phyloP scores from a whole-genome alignment of 1,284 basidiomycete species.

The Peniophora sp. region DNA sequence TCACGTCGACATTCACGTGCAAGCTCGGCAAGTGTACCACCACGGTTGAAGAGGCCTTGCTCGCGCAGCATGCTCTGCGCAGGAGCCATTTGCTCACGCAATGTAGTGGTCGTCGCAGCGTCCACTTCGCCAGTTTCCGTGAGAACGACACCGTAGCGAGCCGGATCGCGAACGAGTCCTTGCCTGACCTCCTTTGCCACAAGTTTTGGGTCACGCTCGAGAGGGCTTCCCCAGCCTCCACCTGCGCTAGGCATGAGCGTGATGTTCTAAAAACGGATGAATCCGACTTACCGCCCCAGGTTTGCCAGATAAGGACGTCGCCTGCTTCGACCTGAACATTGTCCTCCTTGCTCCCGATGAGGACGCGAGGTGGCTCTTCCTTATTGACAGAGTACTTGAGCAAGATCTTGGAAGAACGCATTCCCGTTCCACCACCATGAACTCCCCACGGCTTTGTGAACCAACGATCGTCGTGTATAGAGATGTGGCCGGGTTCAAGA shows the following conservation, averaged over 20 bases:
- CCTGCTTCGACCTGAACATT: constrained; percentile 12
- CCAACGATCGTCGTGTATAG: constrained; percentile 24
- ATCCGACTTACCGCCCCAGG: constrained; percentile 18
- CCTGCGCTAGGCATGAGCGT: neutral
- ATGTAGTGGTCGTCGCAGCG: neutral
- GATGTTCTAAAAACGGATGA: neutral
- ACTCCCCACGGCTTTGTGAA: constrained; percentile 26
- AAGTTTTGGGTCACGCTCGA: constrained; percentile 17
- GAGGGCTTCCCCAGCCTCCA: constrained; percentile 17
- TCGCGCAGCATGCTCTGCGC: constrained; percentile 9
- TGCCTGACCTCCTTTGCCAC: constrained; percentile 22
- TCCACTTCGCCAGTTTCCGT: constrained; percentile 14
- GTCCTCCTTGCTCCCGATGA: constrained; percentile 20
- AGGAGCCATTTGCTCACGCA: constrained; percentile 13
- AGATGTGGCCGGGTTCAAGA: constrained; percentile 20
- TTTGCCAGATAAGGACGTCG: constrained; percentile 22
- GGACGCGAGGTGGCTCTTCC: constrained; percentile 13
- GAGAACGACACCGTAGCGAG: constrained; percentile 21
- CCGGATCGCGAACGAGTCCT: constrained; percentile 17
- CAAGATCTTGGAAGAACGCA: constrained; percentile 20
- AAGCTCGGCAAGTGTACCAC: constrained; percentile 19
- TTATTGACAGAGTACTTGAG: constrained; percentile 14
- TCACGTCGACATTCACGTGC: constrained; percentile 17
- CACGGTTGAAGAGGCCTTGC: constrained; percentile 17
- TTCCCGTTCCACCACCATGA: constrained; percentile 21